Evolutionary conservation across 2,329 filamentous ascomycete species (phyloP), one percentile per base, ranked within the genome.

Genomic region (Didymella segeticola): DNA sequence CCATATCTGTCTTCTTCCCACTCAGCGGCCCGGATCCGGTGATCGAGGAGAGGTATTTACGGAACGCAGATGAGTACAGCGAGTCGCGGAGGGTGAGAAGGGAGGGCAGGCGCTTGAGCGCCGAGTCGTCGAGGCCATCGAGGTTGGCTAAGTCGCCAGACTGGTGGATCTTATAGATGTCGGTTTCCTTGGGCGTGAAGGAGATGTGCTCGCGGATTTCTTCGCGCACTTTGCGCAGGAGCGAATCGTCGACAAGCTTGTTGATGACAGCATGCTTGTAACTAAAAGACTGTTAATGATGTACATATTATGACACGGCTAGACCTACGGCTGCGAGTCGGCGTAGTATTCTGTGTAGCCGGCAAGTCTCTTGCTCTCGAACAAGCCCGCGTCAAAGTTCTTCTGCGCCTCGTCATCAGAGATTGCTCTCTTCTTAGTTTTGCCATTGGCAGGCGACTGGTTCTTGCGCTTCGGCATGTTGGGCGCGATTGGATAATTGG

Each of bases 131-230:
- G 36, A 99, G 85, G 20, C 95, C 95, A 76, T 97, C 93, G 53
- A 99, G 86, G 77, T 99, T 99, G 39, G 95, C 95, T 27, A 99
- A 84, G 74, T 99, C 95, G 62, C 95, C 95, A 4, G 93, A 98
- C 80, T 99, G 95, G 82, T 97, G 93, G 71, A 99, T 98, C 78
- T 96, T 96, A 84, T 99, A 99, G 67, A 99, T 99, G 75, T 99
- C 95, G 41, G 95, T 99, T 77, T 99, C 95, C 77, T 99, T 99
- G 66, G 93, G 93, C 11, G 95, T 97, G 79, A 99, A 99, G 63
- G 90, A 88, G 63, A 99, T 90, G 71, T 96, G 93, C 64, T 89
- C 83, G 75, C 89, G 88, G 75, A 98, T 93, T 79, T 99, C 95
- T 69, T 84, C 79, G 71, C 95, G 92, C 55, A 99, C 95, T 49